phyloP scores from a whole-genome alignment of 2,329 filamentous ascomycete species.

The Pseudocercospora vitis region DNA sequence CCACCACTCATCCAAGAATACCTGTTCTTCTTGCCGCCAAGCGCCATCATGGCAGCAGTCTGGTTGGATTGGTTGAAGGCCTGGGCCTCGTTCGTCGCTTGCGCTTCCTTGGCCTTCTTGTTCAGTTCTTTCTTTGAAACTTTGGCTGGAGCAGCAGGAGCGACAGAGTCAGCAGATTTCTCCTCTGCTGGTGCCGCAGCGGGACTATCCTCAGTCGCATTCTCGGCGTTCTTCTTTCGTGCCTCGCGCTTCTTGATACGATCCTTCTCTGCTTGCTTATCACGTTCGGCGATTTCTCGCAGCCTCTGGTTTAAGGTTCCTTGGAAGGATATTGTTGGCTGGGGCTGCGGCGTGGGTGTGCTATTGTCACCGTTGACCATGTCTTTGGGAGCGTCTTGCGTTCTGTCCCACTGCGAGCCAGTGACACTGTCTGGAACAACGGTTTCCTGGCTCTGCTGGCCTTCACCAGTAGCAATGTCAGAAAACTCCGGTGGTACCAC shows the following conservation, averaged over 20 bases:
- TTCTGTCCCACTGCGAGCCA: constrained; percentile 37
- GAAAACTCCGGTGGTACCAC: constrained; percentile 75
- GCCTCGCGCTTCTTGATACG: constrained; percentile 50
- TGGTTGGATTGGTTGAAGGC: constrained; percentile 75
- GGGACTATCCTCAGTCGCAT: constrained; percentile 23
- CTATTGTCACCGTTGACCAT: constrained; percentile 20
- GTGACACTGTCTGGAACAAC: constrained; percentile 41
- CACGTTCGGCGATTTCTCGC: constrained; percentile 62
- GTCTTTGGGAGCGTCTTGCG: constrained; percentile 15
- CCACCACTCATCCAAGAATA: constrained; percentile 73
- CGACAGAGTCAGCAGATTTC: constrained; percentile 40
- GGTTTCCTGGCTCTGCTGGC: constrained; percentile 38
- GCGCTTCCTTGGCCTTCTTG: constrained; percentile 70
- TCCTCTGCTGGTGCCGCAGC: constrained; percentile 33
- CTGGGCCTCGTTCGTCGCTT: constrained; percentile 38
- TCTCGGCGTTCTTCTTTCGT: constrained; percentile 36
- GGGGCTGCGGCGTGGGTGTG: constrained; percentile 39
- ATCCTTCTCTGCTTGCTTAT: constrained; percentile 71
- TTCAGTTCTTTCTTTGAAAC: constrained; percentile 87
- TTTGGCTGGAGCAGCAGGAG: constrained; percentile 55
- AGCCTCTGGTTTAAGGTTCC: constrained; percentile 53
- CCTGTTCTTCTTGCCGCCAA: constrained; percentile 64
- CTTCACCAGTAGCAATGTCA: constrained; percentile 63
- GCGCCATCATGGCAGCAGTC: constrained; percentile 72
- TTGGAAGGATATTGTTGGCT: constrained; percentile 46